phyloP scores from a whole-genome alignment of 345 rosid genomes.

The Sonneratia alba region DNA sequence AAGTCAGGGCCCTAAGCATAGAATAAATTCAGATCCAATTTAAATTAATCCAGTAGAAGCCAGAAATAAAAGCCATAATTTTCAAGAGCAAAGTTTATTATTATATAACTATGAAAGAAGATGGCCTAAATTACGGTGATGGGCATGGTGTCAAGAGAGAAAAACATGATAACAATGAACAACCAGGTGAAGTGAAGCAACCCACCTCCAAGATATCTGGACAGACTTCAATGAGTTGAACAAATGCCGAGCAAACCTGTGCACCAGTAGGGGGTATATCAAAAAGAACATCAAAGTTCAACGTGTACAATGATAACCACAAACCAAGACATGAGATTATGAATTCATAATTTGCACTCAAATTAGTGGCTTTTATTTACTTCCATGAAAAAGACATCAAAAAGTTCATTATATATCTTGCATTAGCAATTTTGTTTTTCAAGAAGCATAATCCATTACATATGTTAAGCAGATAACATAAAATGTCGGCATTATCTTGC shows the following conservation, averaged over 20 bases:
- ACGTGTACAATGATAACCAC: neutral
- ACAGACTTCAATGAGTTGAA: conserved; percentile 73
- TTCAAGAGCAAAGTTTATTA: neutral
- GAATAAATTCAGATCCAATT: neutral
- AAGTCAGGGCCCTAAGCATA: neutral
- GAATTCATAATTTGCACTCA: neutral
- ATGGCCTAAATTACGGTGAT: neutral
- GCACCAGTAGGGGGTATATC: neutral
- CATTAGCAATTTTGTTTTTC: neutral
- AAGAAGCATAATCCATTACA: neutral
- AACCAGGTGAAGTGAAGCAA: neutral
- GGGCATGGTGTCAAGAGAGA: neutral
- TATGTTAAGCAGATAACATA: neutral
- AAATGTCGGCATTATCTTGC: neutral
- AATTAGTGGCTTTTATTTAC: neutral
- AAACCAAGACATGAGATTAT: neutral
- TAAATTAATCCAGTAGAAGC: neutral
- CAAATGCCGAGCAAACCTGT: conserved; percentile 96
- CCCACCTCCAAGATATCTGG: conserved; percentile 80
- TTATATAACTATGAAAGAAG: neutral
- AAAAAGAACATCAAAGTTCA: neutral
- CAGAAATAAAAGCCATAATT: neutral
- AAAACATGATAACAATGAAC: neutral
- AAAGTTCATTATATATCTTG: neutral
- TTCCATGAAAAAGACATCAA: neutral